phyloP scores from a whole-genome alignment of 2,329 filamentous ascomycete genomes.

The Chaetomium olivaceum region DNA sequence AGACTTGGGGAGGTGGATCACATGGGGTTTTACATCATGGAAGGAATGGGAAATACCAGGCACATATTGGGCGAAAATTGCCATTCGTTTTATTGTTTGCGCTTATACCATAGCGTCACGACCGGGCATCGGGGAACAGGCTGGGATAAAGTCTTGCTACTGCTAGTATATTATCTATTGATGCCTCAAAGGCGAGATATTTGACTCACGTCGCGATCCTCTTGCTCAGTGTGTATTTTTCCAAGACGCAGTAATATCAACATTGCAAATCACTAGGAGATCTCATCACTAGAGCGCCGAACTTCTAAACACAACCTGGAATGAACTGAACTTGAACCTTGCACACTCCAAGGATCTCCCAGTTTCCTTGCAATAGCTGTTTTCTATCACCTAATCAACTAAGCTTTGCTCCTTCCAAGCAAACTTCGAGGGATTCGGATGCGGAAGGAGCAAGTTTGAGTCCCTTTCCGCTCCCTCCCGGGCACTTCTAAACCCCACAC shows the following conservation, averaged over 20 bases:
- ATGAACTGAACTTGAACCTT: too few relatives aligned
- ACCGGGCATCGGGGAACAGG: conserved; percentile 11
- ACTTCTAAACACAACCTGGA: too few relatives aligned
- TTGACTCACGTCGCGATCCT: neutral
- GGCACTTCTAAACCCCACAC: neutral
- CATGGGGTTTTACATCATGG: conserved; percentile 6
- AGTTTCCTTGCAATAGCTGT: neutral
- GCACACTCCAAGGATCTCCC: too few relatives aligned
- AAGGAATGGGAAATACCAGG: conserved; percentile 19
- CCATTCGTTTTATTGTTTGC: conserved; percentile 9
- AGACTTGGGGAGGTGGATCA: conserved; percentile 4
- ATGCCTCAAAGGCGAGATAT: neutral
- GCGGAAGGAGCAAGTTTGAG: conserved; percentile 5
- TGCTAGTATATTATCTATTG: conserved; percentile 6
- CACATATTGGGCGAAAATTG: conserved; percentile 9
- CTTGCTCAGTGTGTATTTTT: neutral
- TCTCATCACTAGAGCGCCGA: too few relatives aligned
- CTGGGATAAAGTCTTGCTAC: conserved; percentile 9
- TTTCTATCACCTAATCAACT: neutral
- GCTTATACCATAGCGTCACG: conserved; percentile 14
- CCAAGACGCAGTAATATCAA: neutral
- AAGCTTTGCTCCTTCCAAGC: conserved; percentile 1
- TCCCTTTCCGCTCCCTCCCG: neutral
- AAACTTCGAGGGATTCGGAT: neutral
- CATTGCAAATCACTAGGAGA: neutral